Base-by-base conservation (phyloP, 208 protist species). In the Trypanosomatidae sp. region DNA sequence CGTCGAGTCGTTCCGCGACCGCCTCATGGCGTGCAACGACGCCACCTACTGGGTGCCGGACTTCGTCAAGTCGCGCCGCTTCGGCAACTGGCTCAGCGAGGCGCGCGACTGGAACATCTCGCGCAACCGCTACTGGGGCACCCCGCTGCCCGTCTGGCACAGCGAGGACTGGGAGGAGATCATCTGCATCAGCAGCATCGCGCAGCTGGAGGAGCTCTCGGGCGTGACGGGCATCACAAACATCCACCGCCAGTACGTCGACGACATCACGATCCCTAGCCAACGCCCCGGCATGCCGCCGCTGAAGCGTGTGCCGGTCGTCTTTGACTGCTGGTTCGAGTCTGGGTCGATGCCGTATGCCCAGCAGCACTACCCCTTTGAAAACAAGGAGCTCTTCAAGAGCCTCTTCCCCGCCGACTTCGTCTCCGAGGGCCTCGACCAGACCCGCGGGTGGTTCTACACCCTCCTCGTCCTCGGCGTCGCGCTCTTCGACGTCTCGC, bases 271-370 rank as follows among this genome's bases (percentile, higher is more conserved):
- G 33, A 99, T 99, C 82, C 98, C 98, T 28, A 99, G 96, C 43
- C 90, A 95, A 76, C 83, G 91, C 17, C 95, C 93, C 59, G 95
- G 92, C 43, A 87, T 91, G 77, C 81, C 85, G 12, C 91, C 89
- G 17, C 86, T 99, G 44, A 81, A 85, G 44, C 95, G 99, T 70
- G 93, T 99, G 22, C 77, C 82, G 25, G 97, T 99, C 76, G 99
- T 99, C 13, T 99, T 99, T 82, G 99, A 99, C 91, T 99, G 99
- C 96, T 99, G 99, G 99, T 99, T 99, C 85, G 99, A 99, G 91
- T 93, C 86, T 43, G 95, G 94, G 53, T 98, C 96, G 10, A 99
- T 99, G 99, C 99, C 99, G 67, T 99, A 99, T 86, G 99, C 98
- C 22, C 98, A 99, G 91, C 73, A 87, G 65, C 99, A 99, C 89